Percentiles rank a stretch among this genome's conserved stretches.
phyloP scores from a whole-genome alignment of 805 yeast species.

The Ogataea ramenticola region DNA sequence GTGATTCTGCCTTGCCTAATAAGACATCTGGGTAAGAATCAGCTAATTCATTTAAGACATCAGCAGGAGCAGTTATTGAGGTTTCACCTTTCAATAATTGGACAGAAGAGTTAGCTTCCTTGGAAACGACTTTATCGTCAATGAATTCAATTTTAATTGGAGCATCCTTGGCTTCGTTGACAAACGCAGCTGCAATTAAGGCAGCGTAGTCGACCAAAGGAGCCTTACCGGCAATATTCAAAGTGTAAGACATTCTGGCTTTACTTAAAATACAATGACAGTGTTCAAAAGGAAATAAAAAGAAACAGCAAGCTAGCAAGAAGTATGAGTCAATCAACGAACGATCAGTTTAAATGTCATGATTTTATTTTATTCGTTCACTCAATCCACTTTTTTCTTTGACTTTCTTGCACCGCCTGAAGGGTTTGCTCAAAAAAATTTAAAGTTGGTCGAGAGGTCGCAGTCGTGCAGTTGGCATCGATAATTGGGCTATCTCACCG shows the following conservation, averaged over 20 bases:
- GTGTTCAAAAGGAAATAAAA: no score
- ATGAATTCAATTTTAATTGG: conserved; percentile 56
- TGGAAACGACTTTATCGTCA: conserved; percentile 63
- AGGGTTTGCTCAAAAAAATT: no score
- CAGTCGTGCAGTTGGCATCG: no score
- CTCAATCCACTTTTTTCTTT: no score
- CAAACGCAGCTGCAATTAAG: conserved; percentile 69
- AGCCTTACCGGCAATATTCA: conserved; percentile 81
- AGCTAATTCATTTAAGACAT: conserved; percentile 43
- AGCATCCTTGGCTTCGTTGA: conserved; percentile 45
- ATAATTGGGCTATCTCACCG: no score
- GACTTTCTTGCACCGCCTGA: no score
- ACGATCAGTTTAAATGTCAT: no score
- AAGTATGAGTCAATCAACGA: no score
- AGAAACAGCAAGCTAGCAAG: no score
- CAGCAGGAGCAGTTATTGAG: conserved; percentile 34
- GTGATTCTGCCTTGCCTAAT: conserved; percentile 30
- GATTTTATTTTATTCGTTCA: no score
- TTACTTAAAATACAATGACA: no score
- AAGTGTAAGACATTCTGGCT: conserved; percentile 31
- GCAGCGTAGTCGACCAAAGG: conserved; percentile 74
- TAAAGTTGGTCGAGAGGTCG: no score
- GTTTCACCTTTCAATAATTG: conserved; percentile 39
- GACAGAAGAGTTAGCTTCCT: conserved; percentile 30
- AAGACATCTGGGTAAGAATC: conserved; percentile 43